Base-by-base conservation (phyloP, 108 stramenopile species). In the Cyclostephanos invisitatus region DNA sequence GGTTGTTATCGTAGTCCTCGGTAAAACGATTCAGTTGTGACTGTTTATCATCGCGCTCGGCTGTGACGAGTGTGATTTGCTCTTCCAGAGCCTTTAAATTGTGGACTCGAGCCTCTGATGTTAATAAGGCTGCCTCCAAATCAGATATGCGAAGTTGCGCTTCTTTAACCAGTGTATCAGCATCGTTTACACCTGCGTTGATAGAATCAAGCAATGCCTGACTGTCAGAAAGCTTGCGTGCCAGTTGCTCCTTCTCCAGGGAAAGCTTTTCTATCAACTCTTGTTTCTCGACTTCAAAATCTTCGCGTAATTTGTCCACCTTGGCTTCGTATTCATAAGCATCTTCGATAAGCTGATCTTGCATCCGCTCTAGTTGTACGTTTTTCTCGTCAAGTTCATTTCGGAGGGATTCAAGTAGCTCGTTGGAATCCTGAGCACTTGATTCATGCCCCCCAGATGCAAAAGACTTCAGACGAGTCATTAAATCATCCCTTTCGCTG, bases 31-130 rank as follows among this genome's bases (percentile, higher is more conserved):
- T 56, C 17, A 80, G 60, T 36, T 73, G 60, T 3, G 78, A 55
- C 44, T 72, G 63, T 25, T 73, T 65, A 18, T 68, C 72, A 36
- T 80, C 59, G 9, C 78, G 72, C 50, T 80, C 78, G 14, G 72
- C 78, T 50, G 78, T 80, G 25, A 80, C 50, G 46, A 62, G 56
- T 27, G 69, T 80, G 12, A 80, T 64, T 69, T 80, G 67, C 58
- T 80, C 72, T 35, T 69, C 68, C 25, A 69, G 22, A 37, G 62
- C 47, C 54, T 64, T 69, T 32, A 76, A 55, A 11, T 76, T 44
- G 1, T 69, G 54, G 11, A 62, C 44, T 49, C 61, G 71, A 24
- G 58, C 35, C 50, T 73, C 77, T 18, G 71, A 56, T 27, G 71
- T 57, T 11, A n/a, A 56, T 25, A 51, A 72, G 28, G 64, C 71